These are phyloP conservation scores for sorghum (Sorghum bicolor) DNA, from an alignment of 176 grass and related monocot species.

Conservation along the genomic window DNA sequence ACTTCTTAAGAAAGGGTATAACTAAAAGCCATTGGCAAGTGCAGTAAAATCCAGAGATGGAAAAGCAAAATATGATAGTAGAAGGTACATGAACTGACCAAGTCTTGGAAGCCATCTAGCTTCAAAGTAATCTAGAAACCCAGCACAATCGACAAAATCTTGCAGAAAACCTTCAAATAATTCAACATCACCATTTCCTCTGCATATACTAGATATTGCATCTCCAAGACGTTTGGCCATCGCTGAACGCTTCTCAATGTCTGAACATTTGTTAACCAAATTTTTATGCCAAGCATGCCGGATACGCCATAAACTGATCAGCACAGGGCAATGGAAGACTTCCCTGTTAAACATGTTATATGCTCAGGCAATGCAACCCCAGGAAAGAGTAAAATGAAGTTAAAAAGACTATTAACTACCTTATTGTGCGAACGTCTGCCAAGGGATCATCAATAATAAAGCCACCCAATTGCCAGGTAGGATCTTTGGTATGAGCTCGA, in stretches of 20 bases:
- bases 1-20: not conserved
- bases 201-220: slow-evolving; percentile 59
- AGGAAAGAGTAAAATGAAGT: slow-evolving; percentile 15
- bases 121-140: slow-evolving; percentile 82
- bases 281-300: slow-evolving; percentile 80
- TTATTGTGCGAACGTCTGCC: slow-evolving; percentile 67
- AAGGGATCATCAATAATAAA: slow-evolving; percentile 93
- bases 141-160: slow-evolving; percentile 63
- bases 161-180: slow-evolving; percentile 68
- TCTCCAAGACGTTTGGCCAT: slow-evolving; percentile 62
- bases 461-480: slow-evolving; percentile 89
- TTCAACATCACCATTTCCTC: slow-evolving; percentile 51
- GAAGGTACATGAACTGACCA: slow-evolving; percentile 53
- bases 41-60: slow-evolving; percentile 9
- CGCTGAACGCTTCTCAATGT: slow-evolving; percentile 41
- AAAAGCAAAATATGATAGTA: slow-evolving; percentile 15
- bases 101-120: slow-evolving; percentile 77
- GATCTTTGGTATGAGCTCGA: slow-evolving; percentile 80
- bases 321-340: slow-evolving; percentile 73
- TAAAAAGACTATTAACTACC: slow-evolving; percentile 32
- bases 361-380: slow-evolving; percentile 30
- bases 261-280: slow-evolving; percentile 61
- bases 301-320: slow-evolving; percentile 79
- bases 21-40: not conserved
- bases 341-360: slow-evolving; percentile 51